These are phyloP conservation scores for Picea sitchensis DNA, from an alignment of 75 land plant genomes.

Conservation along the genomic window DNA sequence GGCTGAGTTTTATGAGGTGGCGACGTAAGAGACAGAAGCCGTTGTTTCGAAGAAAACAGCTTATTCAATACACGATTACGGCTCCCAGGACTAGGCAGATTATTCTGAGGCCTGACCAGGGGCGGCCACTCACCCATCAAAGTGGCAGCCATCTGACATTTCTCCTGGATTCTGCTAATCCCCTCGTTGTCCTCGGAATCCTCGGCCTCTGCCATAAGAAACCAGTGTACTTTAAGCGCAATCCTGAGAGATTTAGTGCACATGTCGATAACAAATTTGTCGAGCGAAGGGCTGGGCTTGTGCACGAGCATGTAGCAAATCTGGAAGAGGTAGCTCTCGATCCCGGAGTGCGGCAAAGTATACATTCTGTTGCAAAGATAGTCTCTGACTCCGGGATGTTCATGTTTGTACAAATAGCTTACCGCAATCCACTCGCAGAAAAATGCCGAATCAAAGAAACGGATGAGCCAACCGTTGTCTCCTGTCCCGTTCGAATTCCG, in stretches of 20 bases:
- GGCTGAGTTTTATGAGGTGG: conserved; percentile 50
- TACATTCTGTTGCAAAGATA: conserved; percentile 99
- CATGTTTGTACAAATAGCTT: conserved; percentile 96
- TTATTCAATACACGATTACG: conserved; percentile 69
- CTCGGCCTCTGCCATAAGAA: conserved; percentile 93
- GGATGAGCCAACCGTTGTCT: conserved; percentile 93
- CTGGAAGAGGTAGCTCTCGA: conserved; percentile 94
- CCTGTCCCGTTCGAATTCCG: conserved; percentile 45
- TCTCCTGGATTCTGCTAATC: conserved; percentile 82
- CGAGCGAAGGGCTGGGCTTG: conserved; percentile 92
- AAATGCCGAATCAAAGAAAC: conserved; percentile 97
- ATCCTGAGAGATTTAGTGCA: conserved; percentile 88
- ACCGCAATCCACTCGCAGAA: conserved; percentile 99
- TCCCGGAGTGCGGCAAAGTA: conserved; percentile 82
- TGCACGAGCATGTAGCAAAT: conserved; percentile 96
- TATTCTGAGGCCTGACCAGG: conserved; percentile 55
- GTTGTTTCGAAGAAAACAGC: conserved; percentile 79
- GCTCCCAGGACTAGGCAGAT: conserved; percentile 27
- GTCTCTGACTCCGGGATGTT: conserved; percentile 92
- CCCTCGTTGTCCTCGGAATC: conserved; percentile 82
- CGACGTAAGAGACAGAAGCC: conserved; percentile 71
- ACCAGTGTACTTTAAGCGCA: conserved; percentile 99
- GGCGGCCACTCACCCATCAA: conserved; percentile 95
- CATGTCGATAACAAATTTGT: conserved; percentile 94
- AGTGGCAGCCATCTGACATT: conserved; percentile 92